Base-by-base conservation (phyloP, 768 basidiomycete species). In the Psilocybe cubensis region DNA sequence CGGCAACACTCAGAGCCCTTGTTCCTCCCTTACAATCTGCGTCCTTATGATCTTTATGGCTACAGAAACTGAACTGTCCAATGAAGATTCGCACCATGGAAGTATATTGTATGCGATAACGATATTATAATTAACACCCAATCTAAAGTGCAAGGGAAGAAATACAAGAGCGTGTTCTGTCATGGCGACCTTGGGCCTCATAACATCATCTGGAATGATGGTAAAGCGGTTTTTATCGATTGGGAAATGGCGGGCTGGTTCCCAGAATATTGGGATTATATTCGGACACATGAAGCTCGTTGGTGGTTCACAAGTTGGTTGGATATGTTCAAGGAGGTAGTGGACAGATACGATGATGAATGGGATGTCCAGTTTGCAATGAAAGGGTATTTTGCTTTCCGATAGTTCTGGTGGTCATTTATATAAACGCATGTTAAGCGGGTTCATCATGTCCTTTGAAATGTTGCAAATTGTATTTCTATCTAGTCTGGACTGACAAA, bases 221-320 rank as follows among this genome's bases (percentile, higher is more conserved):
- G 50, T 40, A 20, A 25, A 10, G 24, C 40, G 6, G 18, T 25
- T 38, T 17, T 51, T 23, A 51, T 51, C 25, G 50, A 51, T 25
- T 51, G 50, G 50, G 50, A 51, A 21, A 38, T 24, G 23, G 18
- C 33, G 20, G 50, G 50, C 11, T 51, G 50, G 50, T 40, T 38
- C 25, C 50, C 50, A 12, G 50, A 51, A 17, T 51, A 51, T 17
- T 51, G 50, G 50, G 50, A 51, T 3, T 51, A 51, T 11, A 38
- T 21, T 14, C 38, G 50, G 21, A 35, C 25, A 17, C 46, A 31
- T 7, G 46, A 12, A 3, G 46, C 46, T 48, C 46, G 46, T 17
- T 14, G 49, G n/a, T 33, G 9, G 7, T 33, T 20, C 12, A 35
- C 4, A n/a, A 18, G 10, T 14, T 50, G 49, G 43, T 44, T 17